Percentiles rank a stretch among this genome's conserved stretches.
Conservation (phyloP, 805 yeast genomes). For the Ogataea philodendri region DNA sequence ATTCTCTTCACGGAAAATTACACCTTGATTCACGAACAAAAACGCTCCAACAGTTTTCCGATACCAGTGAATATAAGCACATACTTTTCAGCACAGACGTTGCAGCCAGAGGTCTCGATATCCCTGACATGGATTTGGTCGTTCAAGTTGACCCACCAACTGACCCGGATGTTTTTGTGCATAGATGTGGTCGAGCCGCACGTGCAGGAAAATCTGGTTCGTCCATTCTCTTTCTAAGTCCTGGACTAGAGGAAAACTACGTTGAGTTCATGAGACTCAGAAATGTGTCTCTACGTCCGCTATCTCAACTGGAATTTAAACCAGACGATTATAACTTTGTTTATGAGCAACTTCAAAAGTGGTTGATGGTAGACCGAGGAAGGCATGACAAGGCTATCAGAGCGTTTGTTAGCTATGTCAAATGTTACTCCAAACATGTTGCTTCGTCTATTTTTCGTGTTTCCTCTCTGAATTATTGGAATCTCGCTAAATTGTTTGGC, state of each 20-base stretch:
- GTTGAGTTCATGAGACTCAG: slow-evolving; percentile 77
- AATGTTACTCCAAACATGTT: slow-evolving; percentile 82
- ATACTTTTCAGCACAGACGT: slow-evolving; percentile 91
- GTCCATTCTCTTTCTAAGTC: slow-evolving; percentile 70
- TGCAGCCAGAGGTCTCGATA: slow-evolving; percentile 96
- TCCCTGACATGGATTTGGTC: slow-evolving; percentile 91
- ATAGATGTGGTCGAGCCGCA: slow-evolving; percentile 94
- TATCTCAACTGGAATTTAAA: slow-evolving; percentile 8
- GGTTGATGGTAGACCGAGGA: slow-evolving; percentile 71
- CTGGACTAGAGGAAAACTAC: slow-evolving; percentile 78
- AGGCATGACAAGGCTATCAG: slow-evolving; percentile 78
- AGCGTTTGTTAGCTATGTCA: slow-evolving; percentile 78
- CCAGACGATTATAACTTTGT: slow-evolving; percentile 18
- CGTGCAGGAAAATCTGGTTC: slow-evolving; percentile 83
- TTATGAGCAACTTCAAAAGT: slow-evolving; percentile 39
- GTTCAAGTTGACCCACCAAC: slow-evolving; percentile 95
- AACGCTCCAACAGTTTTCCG: slow-evolving; percentile 62
- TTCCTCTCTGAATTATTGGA: slow-evolving; percentile 65
- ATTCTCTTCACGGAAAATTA: slow-evolving; percentile 88
- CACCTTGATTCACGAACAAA: slow-evolving; percentile 75
- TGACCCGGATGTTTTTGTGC: slow-evolving; percentile 87
- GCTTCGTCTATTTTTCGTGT: slow-evolving; percentile 86
- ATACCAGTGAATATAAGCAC: slow-evolving; percentile 45
- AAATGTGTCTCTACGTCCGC: slow-evolving; percentile 46
- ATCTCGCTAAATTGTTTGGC: slow-evolving; percentile 75